Evolutionary conservation across 2,329 filamentous ascomycete species (phyloP).

Genomic region (Rachicladosporium sp.): DNA sequence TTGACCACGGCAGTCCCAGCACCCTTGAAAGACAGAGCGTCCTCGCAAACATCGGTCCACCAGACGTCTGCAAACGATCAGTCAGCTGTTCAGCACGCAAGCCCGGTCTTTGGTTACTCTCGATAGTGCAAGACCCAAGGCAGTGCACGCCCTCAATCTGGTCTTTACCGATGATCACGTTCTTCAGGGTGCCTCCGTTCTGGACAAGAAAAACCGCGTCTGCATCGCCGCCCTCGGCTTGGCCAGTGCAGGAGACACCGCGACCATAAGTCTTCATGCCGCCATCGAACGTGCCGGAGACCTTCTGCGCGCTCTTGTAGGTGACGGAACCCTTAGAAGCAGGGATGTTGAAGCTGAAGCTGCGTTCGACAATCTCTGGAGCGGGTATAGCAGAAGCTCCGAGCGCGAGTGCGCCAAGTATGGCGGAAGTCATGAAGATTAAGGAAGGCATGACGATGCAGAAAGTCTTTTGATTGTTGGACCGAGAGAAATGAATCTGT

Average conservation of each 20-base stretch:
- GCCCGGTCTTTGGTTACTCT: slow-evolving; percentile 1
- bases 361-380: slow-evolving; percentile 5
- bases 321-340: slow-evolving; percentile 11
- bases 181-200: slow-evolving; percentile 39
- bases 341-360: slow-evolving; percentile 11
- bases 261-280: slow-evolving; percentile 24
- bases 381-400: slow-evolving; percentile 3
- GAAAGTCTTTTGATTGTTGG: no score
- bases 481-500: no score
- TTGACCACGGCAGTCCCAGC: slow-evolving; percentile 13
- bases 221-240: slow-evolving; percentile 32
- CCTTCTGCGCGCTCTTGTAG: slow-evolving; percentile 8
- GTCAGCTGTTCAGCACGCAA: neutral
- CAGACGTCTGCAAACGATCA: slow-evolving; percentile 31
- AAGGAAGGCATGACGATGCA: slow-evolving; percentile 3
- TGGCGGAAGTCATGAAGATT: slow-evolving; percentile 3
- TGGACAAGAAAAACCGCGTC: slow-evolving; percentile 43
- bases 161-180: slow-evolving; percentile 42
- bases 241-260: slow-evolving; percentile 29
- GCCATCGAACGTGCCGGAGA: slow-evolving; percentile 8
- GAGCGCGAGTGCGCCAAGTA: slow-evolving; percentile 5
- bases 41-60: slow-evolving; percentile 30
- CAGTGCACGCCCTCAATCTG: slow-evolving; percentile 42
- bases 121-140: slow-evolving; percentile 25
- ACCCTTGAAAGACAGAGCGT: slow-evolving; percentile 23